phyloP scores from a whole-genome alignment of 1,284 basidiomycete genomes.

The Malassezia vespertilionis region DNA sequence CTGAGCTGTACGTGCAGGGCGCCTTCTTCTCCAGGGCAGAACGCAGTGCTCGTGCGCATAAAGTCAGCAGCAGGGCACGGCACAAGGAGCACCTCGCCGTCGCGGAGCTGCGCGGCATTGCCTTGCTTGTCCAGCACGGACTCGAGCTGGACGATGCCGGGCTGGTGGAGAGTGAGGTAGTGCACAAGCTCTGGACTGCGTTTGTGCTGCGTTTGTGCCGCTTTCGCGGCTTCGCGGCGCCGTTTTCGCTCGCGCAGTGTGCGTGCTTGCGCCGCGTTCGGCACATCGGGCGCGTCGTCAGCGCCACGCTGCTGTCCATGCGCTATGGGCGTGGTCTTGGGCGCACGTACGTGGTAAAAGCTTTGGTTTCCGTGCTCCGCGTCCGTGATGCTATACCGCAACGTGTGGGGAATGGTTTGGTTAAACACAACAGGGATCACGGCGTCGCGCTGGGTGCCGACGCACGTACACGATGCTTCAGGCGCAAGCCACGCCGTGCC shows the following conservation, averaged over 20 bases:
- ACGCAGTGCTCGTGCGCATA: constrained; percentile 8
- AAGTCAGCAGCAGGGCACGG: constrained; percentile 37
- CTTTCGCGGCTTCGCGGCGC: constrained; percentile 5
- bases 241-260: constrained; percentile 14
- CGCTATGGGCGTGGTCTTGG: neutral
- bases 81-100: constrained; percentile 33
- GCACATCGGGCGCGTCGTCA: constrained; percentile 13
- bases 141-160: constrained; percentile 35
- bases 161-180: constrained; percentile 27
- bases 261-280: neutral
- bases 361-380: constrained; percentile 53
- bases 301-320: neutral
- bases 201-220: neutral
- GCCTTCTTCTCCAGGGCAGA: constrained; percentile 34
- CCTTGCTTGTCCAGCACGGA: constrained; percentile 36
- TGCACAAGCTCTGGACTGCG: constrained; percentile 22
- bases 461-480: constrained; percentile 54
- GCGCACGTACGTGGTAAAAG: constrained; percentile 56
- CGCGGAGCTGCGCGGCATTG: constrained; percentile 30
- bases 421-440: constrained; percentile 74
- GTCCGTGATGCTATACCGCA: constrained; percentile 67
- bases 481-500: constrained; percentile 73
- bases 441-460: constrained; percentile 53
- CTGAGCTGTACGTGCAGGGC: constrained; percentile 27
- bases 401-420: constrained; percentile 66